Conservation (phyloP, 179 eudicot species). For the Carnegiea gigantea region DNA sequence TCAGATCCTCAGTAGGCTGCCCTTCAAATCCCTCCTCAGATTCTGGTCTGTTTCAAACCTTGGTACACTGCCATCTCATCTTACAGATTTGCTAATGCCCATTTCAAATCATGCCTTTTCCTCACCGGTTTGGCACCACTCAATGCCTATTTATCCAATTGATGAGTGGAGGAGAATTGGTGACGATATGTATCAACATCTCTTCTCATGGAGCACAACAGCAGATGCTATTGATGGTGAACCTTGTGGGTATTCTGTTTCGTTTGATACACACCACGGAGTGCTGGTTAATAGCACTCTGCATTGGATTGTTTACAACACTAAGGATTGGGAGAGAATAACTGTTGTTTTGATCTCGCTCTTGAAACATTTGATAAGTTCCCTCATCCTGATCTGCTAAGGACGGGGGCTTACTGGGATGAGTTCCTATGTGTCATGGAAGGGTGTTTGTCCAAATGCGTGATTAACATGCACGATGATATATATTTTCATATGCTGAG, state of each 20-base stretch:
- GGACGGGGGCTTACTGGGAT: background rate
- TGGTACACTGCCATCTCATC: slow-evolving; percentile 25
- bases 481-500: background rate
- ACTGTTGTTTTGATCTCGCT: slow-evolving; percentile 14
- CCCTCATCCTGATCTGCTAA: background rate
- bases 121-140: background rate
- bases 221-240: background rate
- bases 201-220: background rate
- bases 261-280: slow-evolving; percentile 5
- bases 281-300: slow-evolving; percentile 19
- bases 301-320: slow-evolving; percentile 13
- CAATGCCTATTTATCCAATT: slow-evolving; percentile 4
- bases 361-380: background rate
- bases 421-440: slow-evolving; percentile 11
- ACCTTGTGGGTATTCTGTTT: no score
- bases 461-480: background rate
- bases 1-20: slow-evolving; percentile 19
- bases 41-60: slow-evolving; percentile 23
- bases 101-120: slow-evolving; percentile 12
- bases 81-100: slow-evolving; percentile 14
- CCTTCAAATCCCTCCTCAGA: slow-evolving; percentile 6
- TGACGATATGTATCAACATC: background rate
- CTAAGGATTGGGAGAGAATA: background rate
- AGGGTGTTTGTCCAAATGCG: slow-evolving; percentile 18
- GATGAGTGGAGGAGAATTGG: slow-evolving; percentile 15